Base-by-base conservation (phyloP, 768 basidiomycete genomes). In the Boletus huronensis region DNA sequence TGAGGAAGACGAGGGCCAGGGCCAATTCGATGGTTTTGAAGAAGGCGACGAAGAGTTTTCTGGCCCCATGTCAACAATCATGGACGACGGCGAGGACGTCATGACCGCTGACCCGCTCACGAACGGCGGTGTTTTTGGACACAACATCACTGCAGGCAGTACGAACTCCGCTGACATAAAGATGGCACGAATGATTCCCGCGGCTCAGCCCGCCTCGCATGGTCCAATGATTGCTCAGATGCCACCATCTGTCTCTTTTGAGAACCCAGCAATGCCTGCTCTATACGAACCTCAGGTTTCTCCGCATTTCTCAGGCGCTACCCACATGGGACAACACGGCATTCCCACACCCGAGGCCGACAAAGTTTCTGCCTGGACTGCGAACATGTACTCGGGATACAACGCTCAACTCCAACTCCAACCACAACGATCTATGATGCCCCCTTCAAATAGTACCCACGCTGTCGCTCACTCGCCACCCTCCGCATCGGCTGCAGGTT, bases 201-300 rank as follows among this genome's bases (percentile, higher is more conserved):
- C 60, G 14, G 52, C 58, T 28, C 64, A 59, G 28, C 53, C 64
- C 17, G 6, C 49, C 44, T 48, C 63, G 11, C 72, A 75, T 41
- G 64, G 70, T 28, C 80, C 81, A 9, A 71, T 78, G 59, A 75
- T 82, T 55, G 80, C 76, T 35, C 72, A 76, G 67, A 73, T 69
- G 44, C 70, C 74, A 4, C 67, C 73, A 9, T 61, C 70, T 1
- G 76, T 77, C 55, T 77, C 77, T 3, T 82, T 73, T 52, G 82
- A 82, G 63, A 82, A 82, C 54, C 81, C 82, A 3, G 76, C 75
- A 2, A 77, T 81, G 73, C 65, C 77, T 48, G 62, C 72, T 13
- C 58, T 75, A 29, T 79, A 79, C 54, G 77, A 79, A 50, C 70
- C 75, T n/a, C 69, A 74, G 52, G 55, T 65, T 29, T 14, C 62